Evolutionary conservation across 768 basidiomycete species (phyloP).

Genomic region (button mushroom (Agaricus bisporus)): DNA sequence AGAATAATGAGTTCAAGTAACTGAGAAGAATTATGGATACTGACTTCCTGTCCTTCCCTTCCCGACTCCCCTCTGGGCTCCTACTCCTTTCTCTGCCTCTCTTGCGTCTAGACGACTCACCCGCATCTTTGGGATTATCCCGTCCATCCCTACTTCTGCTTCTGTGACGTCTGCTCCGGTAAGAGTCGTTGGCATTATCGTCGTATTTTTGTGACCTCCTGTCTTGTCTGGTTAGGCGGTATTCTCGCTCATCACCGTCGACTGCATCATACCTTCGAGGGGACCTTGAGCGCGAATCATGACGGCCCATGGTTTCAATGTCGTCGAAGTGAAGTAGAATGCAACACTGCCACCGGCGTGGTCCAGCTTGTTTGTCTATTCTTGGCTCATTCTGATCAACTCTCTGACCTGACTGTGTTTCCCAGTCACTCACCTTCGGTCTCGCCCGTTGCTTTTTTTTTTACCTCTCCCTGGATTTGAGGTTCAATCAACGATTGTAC

Average conservation of each 20-base stretch:
- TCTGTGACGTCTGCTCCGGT: conserved; percentile 22
- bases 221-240: conserved; percentile 28
- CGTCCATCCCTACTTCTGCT: conserved; percentile 25
- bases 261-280: conserved; percentile 31
- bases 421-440: conserved; percentile 59
- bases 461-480: not conserved
- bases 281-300: conserved; percentile 42
- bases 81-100: conserved; percentile 30
- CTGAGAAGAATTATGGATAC: conserved; percentile 13
- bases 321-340: not conserved
- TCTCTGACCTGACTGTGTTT: conserved; percentile 46
- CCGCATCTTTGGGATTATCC: conserved; percentile 24
- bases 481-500: not conserved
- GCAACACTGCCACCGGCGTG: too few relatives aligned
- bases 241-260: conserved; percentile 27
- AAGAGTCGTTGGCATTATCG: conserved; percentile 25
- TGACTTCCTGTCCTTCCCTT: conserved; percentile 42
- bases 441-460: not conserved
- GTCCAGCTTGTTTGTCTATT: not conserved
- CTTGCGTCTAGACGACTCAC: conserved; percentile 19
- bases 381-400: conserved; percentile 32
- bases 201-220: conserved; percentile 17
- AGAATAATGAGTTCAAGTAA: conserved; percentile 9
- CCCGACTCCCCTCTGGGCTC: conserved; percentile 26
- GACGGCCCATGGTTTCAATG: conserved; percentile 32